Evolutionary conservation across 2,329 filamentous ascomycete genomes (phyloP), one percentile per base, ranked within the genome.

Genomic region (Colletotrichum sp.): DNA sequence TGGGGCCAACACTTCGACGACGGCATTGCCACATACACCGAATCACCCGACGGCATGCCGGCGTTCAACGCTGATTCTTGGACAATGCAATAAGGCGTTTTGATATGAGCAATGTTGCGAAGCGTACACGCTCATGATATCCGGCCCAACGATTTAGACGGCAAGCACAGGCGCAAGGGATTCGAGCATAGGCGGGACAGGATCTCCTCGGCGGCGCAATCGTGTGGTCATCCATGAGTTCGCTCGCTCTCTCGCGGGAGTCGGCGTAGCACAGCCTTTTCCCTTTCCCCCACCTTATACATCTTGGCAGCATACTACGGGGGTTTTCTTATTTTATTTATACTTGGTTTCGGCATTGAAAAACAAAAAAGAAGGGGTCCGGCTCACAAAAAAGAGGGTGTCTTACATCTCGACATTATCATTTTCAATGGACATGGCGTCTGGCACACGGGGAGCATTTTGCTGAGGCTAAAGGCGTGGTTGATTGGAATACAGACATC

Each of bases 1-100:
- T 90, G 88, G 88, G 85, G 89, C 82, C 84, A 83, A 48, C 87
- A 89, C 67, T 89, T 88, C 79, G 83, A 84, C 70, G 76, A 79
- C 36, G 79, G 79, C 63, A 70, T 82, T 16, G 76, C 79, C 6
- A 79, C 80, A 52, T 79, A 83, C 76, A 81, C 80, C n/a, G 82
- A 84, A 52, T 79, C 80, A 2, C 78, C 83, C 6, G 84, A 85
- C 26, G 71, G 76, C 21, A 26, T 77, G 67, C 61, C 77, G 15
- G 63, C 67, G 34, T 67, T 77, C 12, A 65, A 67, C 24, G 59
- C 71, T 21, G 76, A 78, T 16, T 55, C 71, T 55, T 78, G 76
- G 76, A 74, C 68, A 52, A 32, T 73, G 59, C 68, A 68, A 67
- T 77, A 66, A 71, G 43, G 63, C 39, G 24, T 67, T 75, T 67